Conservation (phyloP, 352 stramenopile species). For the Phytophthora agathidicida region DNA sequence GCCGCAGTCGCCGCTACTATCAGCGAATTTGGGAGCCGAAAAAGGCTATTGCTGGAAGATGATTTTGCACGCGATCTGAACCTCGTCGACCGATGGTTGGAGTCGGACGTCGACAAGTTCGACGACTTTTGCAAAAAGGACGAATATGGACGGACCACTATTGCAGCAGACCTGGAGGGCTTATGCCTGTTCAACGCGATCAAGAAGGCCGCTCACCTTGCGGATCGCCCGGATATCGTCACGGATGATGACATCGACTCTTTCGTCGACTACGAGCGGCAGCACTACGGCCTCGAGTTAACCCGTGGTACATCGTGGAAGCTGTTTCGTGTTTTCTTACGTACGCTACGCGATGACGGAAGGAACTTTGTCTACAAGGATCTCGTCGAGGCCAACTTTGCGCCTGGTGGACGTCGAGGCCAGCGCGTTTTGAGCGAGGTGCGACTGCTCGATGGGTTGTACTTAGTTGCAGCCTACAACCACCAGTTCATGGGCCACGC, state of each 20-base stretch:
- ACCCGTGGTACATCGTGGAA: slow-evolving; percentile 5
- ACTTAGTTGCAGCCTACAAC: slow-evolving; percentile 2
- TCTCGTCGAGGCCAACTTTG: not conserved
- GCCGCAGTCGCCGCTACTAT: not conserved
- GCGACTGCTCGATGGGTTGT: not conserved
- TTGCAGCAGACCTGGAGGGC: not conserved
- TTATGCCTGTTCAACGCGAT: slow-evolving; percentile 3
- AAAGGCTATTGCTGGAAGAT: not conserved
- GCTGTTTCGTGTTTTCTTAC: not conserved
- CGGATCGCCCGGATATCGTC: not conserved
- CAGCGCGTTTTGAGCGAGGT: not conserved
- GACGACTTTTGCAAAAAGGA: not conserved
- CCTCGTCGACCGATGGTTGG: slow-evolving; percentile 4
- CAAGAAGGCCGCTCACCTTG: not conserved
- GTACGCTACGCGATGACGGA: not conserved
- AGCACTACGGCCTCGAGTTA: not conserved
- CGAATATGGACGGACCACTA: not conserved
- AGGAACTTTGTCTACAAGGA: not conserved
- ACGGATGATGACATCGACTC: slow-evolving; percentile 1
- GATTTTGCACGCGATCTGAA: not conserved
- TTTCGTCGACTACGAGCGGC: slow-evolving; percentile 2
- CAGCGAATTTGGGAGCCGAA: not conserved
- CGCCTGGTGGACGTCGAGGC: not conserved
- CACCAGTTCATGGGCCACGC: not conserved
- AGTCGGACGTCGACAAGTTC: not conserved